phyloP scores from a whole-genome alignment of 2,329 filamentous ascomycete species.

The Colletotrichum endophyticum region DNA sequence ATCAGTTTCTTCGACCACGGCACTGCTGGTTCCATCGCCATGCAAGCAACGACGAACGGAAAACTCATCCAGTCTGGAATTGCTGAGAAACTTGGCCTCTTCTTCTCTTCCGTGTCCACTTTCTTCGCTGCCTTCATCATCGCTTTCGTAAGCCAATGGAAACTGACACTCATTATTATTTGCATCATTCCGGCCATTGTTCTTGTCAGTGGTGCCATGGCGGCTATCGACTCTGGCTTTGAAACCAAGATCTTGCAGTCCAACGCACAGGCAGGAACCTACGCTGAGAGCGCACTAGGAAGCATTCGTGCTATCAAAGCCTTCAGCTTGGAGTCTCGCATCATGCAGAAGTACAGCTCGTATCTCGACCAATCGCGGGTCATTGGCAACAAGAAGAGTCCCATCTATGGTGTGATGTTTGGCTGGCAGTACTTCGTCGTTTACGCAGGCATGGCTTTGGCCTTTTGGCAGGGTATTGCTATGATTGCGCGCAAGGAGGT shows the following conservation, averaged over 20 bases:
- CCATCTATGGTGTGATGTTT: constrained; percentile 32
- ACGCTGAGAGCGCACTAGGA: constrained; percentile 29
- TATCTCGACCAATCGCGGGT: constrained; percentile 22
- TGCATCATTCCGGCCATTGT: constrained; percentile 38
- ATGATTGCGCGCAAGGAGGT: constrained; percentile 33
- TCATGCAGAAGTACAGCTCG: constrained; percentile 13
- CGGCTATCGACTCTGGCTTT: constrained; percentile 26
- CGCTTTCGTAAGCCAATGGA: constrained; percentile 41
- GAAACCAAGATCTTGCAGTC: constrained; percentile 27
- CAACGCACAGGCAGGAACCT: constrained; percentile 27
- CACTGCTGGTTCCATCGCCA: constrained; percentile 40
- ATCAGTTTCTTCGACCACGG: constrained; percentile 52
- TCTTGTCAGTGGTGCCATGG: constrained; percentile 20
- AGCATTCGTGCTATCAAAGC: constrained; percentile 20
- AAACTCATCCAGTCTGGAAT: constrained; percentile 39
- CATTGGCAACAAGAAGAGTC: constrained; percentile 32
- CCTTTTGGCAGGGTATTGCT: constrained; percentile 35
- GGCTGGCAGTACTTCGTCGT: constrained; percentile 46
- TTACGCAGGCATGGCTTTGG: constrained; percentile 21
- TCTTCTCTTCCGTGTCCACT: constrained; percentile 35
- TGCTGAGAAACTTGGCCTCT: constrained; percentile 37
- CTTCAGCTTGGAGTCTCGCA: constrained; percentile 15
- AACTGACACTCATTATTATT: constrained; percentile 46
- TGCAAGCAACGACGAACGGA: constrained; percentile 44
- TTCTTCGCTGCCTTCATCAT: constrained; percentile 39